Base-by-base conservation (phyloP, 805 yeast species). In the Candida adriatica region DNA sequence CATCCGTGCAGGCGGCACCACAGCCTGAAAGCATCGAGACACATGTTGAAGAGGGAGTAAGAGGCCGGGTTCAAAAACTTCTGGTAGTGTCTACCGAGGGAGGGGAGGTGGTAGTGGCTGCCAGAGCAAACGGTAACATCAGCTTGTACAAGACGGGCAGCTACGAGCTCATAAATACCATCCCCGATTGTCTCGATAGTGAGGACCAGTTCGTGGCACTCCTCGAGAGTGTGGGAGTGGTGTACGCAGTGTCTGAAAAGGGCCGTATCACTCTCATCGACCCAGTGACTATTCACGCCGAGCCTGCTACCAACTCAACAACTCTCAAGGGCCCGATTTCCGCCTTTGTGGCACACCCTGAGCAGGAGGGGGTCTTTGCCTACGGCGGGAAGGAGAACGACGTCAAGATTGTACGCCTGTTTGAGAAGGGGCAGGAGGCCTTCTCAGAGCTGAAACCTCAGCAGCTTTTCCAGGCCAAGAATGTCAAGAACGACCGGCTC, bases 341-440 rank as follows among this genome's bases (percentile, higher is more conserved):
- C 35, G 55, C 75, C 22, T 71, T 70, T 48, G 52, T 56, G 9
- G 53, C 58, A 19, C 74, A 74, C 45, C 78, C 76, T 4, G 47
- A 53, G 11, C 65, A 62, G 14, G 52, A 54, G 6, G 70, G 73
- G 15, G 53, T 76, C 2, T 74, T 82, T 55, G 95, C 92, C 1
- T 73, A 64, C 47, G 96, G 96, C 21, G 98, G 97, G 18, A 74
- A 84, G 49, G 94, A 87, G 45, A 75, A 75, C 37, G 88, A 84
- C 51, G 58, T 83, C 5, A 71, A 70, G 31, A 57, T 79, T 14
- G 53, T 70, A 8, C 37, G 40, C 17, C 30, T 35, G 10, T 34
- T 39, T 18, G 16, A 26, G 4, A 15, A 27, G 6, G 24, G 13
- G 7, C 21, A 36, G 4, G 30, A 37, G 2, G 32, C 54, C n/a